A percentile compares a stretch with the other conserved stretches of the same genome.
Evolutionary conservation across 495 filamentous ascomycete genomes (phyloP).

Genomic region (Penicillium egyptiacum): DNA sequence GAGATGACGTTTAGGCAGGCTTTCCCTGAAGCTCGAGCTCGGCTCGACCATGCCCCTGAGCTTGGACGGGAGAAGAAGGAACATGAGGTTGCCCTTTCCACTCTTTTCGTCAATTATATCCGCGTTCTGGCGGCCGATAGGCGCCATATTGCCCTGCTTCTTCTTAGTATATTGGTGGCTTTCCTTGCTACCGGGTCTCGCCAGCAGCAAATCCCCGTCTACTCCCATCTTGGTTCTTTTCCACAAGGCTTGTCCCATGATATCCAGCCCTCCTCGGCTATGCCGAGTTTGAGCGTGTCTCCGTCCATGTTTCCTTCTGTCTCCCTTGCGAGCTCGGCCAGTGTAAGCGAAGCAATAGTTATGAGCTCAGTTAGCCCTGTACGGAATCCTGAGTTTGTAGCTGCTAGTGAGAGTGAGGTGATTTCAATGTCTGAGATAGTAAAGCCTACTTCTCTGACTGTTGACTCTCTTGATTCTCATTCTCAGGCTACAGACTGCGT

Average conservation of each 20-base stretch:
- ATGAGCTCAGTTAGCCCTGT: neutral
- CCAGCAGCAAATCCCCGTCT: constrained; percentile 13
- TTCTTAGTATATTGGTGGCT: constrained; percentile 60
- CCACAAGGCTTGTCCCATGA: constrained; percentile 18
- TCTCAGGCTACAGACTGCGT: too few relatives aligned
- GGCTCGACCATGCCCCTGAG: neutral
- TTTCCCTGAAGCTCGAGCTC: neutral
- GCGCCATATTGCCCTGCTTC: constrained; percentile 66
- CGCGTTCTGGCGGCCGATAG: constrained; percentile 65
- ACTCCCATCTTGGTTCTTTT: constrained; percentile 20
- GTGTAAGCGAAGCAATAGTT: neutral
- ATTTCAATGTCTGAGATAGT: neutral
- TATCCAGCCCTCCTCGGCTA: constrained; percentile 1
- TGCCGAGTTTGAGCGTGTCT: constrained; percentile 10
- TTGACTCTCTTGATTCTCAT: neutral
- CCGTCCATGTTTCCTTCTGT: constrained; percentile 6
- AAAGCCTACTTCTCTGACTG: neutral
- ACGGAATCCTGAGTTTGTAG: neutral
- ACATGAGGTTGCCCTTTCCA: constrained; percentile 49
- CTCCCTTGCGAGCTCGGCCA: neutral
- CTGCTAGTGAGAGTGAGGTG: neutral
- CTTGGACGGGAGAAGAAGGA: constrained; percentile 1
- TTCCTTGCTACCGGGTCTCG: constrained; percentile 46
- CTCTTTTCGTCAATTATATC: constrained; percentile 67
- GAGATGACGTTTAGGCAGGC: neutral